phyloP scores from a whole-genome alignment of 1,284 basidiomycete genomes.

The Microbotryomycetes sp. region DNA sequence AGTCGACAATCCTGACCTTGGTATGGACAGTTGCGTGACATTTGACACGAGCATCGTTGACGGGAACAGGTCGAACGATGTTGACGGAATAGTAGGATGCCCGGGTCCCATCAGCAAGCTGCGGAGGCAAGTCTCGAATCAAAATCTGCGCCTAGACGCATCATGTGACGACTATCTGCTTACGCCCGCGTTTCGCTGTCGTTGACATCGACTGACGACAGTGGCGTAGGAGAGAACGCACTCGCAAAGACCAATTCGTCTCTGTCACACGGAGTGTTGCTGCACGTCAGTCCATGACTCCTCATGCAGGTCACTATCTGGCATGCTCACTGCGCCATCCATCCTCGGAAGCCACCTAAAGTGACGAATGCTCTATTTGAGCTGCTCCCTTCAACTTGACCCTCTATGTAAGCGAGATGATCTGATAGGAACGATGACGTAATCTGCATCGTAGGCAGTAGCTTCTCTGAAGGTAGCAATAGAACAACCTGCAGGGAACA shows the following conservation, averaged over 20 bases:
- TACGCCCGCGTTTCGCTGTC: neutral
- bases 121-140: neutral
- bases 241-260: conserved; percentile 17
- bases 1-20: neutral
- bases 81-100: neutral
- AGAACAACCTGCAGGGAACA: conserved; percentile 7
- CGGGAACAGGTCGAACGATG: neutral
- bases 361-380: conserved; percentile 11
- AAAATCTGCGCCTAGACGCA: too few species aligned
- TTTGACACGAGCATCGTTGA: neutral
- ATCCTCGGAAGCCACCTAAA: conserved; percentile 22
- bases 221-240: neutral
- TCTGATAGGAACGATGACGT: conserved; percentile 20
- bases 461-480: conserved; percentile 23
- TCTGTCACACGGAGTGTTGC: too few species aligned
- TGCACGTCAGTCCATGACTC: too few species aligned
- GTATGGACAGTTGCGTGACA: conserved; percentile 15
- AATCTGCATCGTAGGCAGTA: conserved; percentile 8
- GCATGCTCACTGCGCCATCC: conserved; percentile 4
- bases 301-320: too few species aligned
- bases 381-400: neutral
- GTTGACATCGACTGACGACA: neutral
- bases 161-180: too few species aligned
- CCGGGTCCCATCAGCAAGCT: neutral
- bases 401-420: conserved; percentile 20